Base-by-base conservation (phyloP, 2,329 filamentous ascomycete species). In the Zarea fungicola region DNA sequence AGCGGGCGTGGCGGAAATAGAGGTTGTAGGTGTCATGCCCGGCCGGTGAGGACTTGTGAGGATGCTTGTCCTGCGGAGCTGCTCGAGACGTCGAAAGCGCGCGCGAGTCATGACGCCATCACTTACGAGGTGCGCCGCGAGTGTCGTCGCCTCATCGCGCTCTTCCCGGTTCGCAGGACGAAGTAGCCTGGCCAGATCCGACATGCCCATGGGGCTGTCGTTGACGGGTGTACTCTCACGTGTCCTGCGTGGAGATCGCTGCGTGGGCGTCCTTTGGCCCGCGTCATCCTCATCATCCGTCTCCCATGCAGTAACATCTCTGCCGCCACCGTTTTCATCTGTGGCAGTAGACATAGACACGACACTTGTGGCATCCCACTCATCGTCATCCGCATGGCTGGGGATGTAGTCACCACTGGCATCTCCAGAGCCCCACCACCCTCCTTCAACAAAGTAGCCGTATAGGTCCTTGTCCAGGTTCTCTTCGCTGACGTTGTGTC, bases 341-440 rank as follows among this genome's bases (percentile, higher is more conserved):
- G 21, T 35, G 9, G 48, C 36, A 7, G 74, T 76, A 0, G 63
- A 61, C 45, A 60, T 52, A 4, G 89, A 89, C n/a, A 93, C 69
- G 29, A 95, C 75, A 60, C 91, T 96, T 1, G 89, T 95, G 8
- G 78, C 80, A 60, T 95, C 89, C 61, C 85, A 83, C 37, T 84
- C 76, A 10, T 81, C 73, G 4, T 80, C 75, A 5, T 70, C 62
- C 10, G 72, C 65, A 29, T 48, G 37, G 7, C 65, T 60, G 1
- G 84, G 84, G 26, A 73, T 65, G 63, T 91, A 97, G 54, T 92
- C 86, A 23, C 87, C 87, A 60, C 88, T 96, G 5, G 76, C 75
- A 62, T 97, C 92, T 26, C 84, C 75, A 14, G 84, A 83, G 1
- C 92, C 91, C 83, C 89, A 96, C 71, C 87, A 87, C 7, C 88